These are phyloP conservation scores for Claviceps pazoutovae DNA, from an alignment of 2,329 filamentous ascomycete species.

Conservation along the genomic window DNA sequence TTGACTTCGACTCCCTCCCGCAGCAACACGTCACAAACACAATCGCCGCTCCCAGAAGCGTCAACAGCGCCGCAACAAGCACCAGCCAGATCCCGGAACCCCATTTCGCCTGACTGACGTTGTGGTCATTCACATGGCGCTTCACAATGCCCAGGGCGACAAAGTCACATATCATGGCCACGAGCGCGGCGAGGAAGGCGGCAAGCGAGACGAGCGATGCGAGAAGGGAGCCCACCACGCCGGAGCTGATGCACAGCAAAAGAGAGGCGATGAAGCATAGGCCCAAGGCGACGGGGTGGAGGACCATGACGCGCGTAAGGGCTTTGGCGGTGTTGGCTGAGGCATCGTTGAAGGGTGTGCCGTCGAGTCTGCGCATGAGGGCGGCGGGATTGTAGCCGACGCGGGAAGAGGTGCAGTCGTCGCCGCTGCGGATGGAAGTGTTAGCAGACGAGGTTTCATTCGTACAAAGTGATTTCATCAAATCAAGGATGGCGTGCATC, in stretches of 20 bases:
- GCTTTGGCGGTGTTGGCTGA: conserved; percentile 29
- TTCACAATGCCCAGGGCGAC: conserved; percentile 40
- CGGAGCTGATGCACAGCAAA: conserved; percentile 37
- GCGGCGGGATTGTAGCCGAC: conserved; percentile 43
- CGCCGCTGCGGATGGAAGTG: conserved; percentile 9
- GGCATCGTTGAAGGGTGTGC: conserved; percentile 26
- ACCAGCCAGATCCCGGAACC: conserved; percentile 44
- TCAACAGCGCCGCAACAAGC: conserved; percentile 39
- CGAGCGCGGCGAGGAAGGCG: conserved; percentile 35
- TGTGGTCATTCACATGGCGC: conserved; percentile 37
- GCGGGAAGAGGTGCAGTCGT: conserved; percentile 31
- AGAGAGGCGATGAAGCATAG: conserved; percentile 46
- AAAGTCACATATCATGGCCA: conserved; percentile 42
- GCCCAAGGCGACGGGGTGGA: conserved; percentile 46
- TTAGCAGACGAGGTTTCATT: background rate
- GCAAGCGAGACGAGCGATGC: conserved; percentile 36
- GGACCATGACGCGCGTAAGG: conserved; percentile 45
- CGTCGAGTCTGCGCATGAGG: conserved; percentile 26
- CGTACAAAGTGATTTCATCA: no score
- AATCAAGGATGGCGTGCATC: no score
- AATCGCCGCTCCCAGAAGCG: conserved; percentile 40
- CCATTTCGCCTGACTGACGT: conserved; percentile 32
- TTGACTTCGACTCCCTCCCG: conserved; percentile 12
- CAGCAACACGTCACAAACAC: conserved; percentile 50
- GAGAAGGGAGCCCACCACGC: conserved; percentile 37